Evolutionary conservation across 2,329 filamentous ascomycete species (phyloP).

Genomic region (Phaeophleospora eucalypticola): DNA sequence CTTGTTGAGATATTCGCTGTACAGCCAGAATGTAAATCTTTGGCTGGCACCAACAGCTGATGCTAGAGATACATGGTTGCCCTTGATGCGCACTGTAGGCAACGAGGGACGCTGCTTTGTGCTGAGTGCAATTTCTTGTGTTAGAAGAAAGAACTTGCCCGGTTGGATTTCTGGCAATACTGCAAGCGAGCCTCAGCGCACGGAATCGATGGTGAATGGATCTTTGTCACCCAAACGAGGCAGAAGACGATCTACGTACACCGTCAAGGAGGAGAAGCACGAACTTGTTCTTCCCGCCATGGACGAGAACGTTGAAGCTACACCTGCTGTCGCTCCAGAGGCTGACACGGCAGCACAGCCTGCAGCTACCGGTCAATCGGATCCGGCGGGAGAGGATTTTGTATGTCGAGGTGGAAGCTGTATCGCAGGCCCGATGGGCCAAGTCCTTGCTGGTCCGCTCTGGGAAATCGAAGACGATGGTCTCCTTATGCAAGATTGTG

Average conservation of each 20-base stretch:
- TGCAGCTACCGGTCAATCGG: constrained; percentile 7
- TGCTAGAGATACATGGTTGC: constrained; percentile 73
- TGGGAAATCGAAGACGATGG: constrained; percentile 71
- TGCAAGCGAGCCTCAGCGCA: neutral
- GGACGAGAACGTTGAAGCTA: constrained; percentile 16
- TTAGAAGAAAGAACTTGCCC: constrained; percentile 56
- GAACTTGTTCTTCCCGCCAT: constrained; percentile 47
- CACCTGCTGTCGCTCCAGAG: constrained; percentile 7
- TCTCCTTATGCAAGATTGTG: constrained; percentile 67
- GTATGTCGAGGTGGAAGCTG: constrained; percentile 73
- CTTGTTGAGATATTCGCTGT: constrained; percentile 74
- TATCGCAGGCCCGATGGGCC: constrained; percentile 73
- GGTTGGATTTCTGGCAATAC: constrained; percentile 48
- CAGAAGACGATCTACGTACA: constrained; percentile 40
- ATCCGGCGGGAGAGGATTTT: constrained; percentile 45
- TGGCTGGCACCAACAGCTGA: constrained; percentile 91
- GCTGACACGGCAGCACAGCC: constrained; percentile 6
- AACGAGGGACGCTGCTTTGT: constrained; percentile 82
- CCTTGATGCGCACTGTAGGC: constrained; percentile 76
- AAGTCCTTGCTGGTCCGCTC: constrained; percentile 74
- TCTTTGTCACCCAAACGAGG: constrained; percentile 15
- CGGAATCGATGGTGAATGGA: constrained; percentile 4
- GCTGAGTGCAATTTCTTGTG: constrained; percentile 78
- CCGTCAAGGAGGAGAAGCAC: constrained; percentile 48
- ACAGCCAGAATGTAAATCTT: constrained; percentile 85